Percentiles rank a stretch among this genome's conserved stretches.
phyloP scores from a whole-genome alignment of 108 stramenopile genomes.

The Cyclostephanos tholiformis region DNA sequence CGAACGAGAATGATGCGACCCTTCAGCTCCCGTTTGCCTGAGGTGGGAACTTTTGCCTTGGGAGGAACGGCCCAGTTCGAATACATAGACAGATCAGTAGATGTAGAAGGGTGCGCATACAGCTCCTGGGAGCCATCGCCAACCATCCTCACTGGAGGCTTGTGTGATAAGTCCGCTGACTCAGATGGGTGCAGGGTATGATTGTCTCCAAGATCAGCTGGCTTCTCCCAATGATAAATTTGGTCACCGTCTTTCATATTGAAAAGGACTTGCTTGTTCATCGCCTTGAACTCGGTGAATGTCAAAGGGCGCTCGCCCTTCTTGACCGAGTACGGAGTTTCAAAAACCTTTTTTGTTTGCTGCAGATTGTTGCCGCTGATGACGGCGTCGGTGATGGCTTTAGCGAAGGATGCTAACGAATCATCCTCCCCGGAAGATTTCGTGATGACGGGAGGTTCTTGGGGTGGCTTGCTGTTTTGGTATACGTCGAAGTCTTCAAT shows the following conservation, averaged over 20 bases:
- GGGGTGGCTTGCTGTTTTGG: not conserved
- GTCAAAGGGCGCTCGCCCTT: constrained; percentile 32
- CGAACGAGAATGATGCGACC: constrained; percentile 35
- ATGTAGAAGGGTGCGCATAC: not conserved
- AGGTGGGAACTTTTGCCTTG: not conserved
- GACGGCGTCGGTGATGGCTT: not conserved
- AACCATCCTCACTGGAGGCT: constrained; percentile 7
- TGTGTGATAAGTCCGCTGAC: constrained; percentile 3
- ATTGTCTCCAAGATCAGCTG: not conserved
- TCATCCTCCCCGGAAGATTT: not conserved
- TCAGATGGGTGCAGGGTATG: not conserved
- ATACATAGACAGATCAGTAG: constrained; percentile 3
- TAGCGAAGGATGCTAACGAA: constrained; percentile 1
- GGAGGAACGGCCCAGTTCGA: constrained; percentile 11
- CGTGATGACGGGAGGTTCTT: not conserved
- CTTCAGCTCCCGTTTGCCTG: constrained; percentile 31
- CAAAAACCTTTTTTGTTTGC: constrained; percentile 16
- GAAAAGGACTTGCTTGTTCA: constrained; percentile 33
- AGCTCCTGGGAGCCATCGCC: constrained; percentile 4
- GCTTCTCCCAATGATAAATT: not conserved
- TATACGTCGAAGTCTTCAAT: constrained; percentile 8
- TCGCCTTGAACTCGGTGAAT: constrained; percentile 20
- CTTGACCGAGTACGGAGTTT: constrained; percentile 28
- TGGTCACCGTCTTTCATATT: constrained; percentile 13
- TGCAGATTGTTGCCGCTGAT: not conserved